Conservation (phyloP, 1,139 yeast species). For the Protomyces macrosporus region DNA sequence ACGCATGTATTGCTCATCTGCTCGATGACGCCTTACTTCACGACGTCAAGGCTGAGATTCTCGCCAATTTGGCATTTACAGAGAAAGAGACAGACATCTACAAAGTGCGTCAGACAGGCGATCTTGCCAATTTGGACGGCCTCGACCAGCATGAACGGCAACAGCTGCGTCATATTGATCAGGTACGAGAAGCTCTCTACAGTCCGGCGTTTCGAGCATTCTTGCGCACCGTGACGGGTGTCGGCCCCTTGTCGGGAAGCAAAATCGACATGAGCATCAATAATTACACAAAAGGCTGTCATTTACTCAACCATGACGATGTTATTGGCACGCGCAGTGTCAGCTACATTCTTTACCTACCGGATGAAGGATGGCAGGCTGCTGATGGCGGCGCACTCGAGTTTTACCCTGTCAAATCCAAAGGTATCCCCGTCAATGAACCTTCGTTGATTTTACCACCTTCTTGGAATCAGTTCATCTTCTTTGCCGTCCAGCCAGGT, state of each 20-base stretch:
- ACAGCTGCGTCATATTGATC: constrained; percentile 65
- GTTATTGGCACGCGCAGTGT: constrained; percentile 94
- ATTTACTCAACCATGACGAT: constrained; percentile 90
- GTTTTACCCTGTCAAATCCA: constrained; percentile 76
- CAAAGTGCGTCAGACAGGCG: constrained; percentile 89
- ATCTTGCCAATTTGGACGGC: constrained; percentile 86
- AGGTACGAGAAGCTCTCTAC: constrained; percentile 78
- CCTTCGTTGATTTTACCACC: constrained; percentile 68
- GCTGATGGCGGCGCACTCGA: constrained; percentile 90
- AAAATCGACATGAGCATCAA: constrained; percentile 92
- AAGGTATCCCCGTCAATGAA: constrained; percentile 86
- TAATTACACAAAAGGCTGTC: constrained; percentile 89
- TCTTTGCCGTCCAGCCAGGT: constrained; percentile 95
- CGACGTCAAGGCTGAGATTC: constrained; percentile 76
- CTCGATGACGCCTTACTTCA: constrained; percentile 72
- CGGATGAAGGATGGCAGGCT: constrained; percentile 78
- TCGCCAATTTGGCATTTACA: constrained; percentile 79
- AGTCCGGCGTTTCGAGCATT: constrained; percentile 77
- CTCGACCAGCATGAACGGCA: constrained; percentile 69
- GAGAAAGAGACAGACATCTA: constrained; percentile 95
- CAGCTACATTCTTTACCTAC: constrained; percentile 83
- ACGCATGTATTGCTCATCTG: constrained; percentile 76
- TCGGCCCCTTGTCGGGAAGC: constrained; percentile 82
- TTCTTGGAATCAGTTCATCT: constrained; percentile 91
- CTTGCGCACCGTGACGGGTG: constrained; percentile 74